Base-by-base conservation (phyloP, 2,329 filamentous ascomycete species). In the Elsinoe fawcettii region DNA sequence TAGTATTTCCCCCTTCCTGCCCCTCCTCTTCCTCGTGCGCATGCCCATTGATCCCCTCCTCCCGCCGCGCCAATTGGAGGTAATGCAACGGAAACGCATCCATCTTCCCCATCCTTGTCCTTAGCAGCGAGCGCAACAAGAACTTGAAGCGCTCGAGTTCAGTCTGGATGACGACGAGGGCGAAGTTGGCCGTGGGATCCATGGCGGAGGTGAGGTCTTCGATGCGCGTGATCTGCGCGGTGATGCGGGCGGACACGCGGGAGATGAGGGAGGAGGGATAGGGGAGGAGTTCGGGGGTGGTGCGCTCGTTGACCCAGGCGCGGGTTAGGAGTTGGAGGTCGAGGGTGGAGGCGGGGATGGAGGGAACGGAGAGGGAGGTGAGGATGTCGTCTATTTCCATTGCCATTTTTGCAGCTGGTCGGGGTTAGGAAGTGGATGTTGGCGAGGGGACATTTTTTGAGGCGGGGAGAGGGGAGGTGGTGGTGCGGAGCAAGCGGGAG, bases 71-170 rank as follows among this genome's bases (percentile, higher is more conserved):
- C 47, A 61, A 67, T 60, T 63, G 65, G 25, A 65, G 63, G 41
- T 69, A 66, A 12, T 71, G 66, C 60, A 47, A 9, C 53, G 16
- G 41, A 56, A 54, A 36, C 18, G 74, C 74, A 63, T 71, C 66
- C 68, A 89, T 88, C 80, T 99, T 97, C 56, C 88, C 83, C 58
- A 97, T 84, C n/a, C 93, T 80, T 8, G 88, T 85, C 55, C 95
- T 81, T 57, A 99, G 73, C 63, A 92, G 86, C 62, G 87, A 87
- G 60, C 93, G 81, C 16, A 97, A 81, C 20, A 99, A 79, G 67
- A 90, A 99, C 74, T 96, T 96, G 73, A 88, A 95, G 46, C 93
- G 80, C 70, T 96, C 91, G 56, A 99, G 81, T 74, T 99, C 93
- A 5, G 95, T 97, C 76, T 99, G 93, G 56, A 96, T 85, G 61